Evolutionary conservation across 2,329 filamentous ascomycete genomes (phyloP), one percentile per base, ranked within the genome.

Genomic region (Cercospora citrullina): DNA sequence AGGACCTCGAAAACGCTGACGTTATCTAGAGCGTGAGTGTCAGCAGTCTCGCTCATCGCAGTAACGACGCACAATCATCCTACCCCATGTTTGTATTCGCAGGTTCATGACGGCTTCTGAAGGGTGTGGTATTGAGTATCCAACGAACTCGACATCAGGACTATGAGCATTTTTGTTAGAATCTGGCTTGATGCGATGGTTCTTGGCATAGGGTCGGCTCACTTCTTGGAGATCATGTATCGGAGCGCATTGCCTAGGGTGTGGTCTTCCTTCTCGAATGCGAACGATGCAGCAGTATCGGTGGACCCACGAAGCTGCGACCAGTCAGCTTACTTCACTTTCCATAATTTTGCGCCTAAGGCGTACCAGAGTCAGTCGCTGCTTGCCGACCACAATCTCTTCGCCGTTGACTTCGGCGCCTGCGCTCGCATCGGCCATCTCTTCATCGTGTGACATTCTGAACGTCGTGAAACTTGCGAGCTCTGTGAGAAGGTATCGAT

Each of bases 211-310:
- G 10, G 2, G n/a, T 10, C 4, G 31, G 77, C 88, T 72, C 84
- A 97, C 94, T 99, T 99, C 83, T 98, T 98, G 92, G 97, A 97
- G 76, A 99, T 96, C 71, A 97, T 91, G 79, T 94, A 98, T 76
- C 95, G 87, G 74, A 99, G 82, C 9, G 94, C 93, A 80, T 99
- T 99, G 30, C 95, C 95, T 63, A 99, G 84, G 0, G 95, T 99
- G 81, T 99, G 95, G 53, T 96, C 93, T 82, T 99, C 95, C 57
- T 92, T 90, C 68, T 91, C 88, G 75, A 99, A 96, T 79, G 98
- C 92, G 78, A 98, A 99, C 16, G 93, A 97, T 31, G 95, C 95
- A 4, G 94, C 94, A 8, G 91, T 94, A 60, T 94, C 91, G 16
- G 81, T 91, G 65, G 92, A 91, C 59, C 94, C 94, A 39, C 93